Evolutionary conservation across 768 basidiomycete genomes (phyloP).

Genomic region (Auricularia sp.): DNA sequence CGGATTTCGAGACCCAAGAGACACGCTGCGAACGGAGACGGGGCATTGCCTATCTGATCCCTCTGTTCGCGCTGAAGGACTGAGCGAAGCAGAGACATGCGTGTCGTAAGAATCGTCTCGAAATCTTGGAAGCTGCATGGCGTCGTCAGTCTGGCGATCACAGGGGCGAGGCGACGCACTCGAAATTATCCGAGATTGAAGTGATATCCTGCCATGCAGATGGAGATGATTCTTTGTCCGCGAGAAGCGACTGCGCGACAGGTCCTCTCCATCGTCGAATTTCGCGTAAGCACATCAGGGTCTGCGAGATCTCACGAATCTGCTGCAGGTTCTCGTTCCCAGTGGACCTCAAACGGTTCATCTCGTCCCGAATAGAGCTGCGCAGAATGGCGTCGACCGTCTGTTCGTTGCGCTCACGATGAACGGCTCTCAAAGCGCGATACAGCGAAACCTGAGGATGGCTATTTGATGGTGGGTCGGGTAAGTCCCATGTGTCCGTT

Average conservation of each 20-base stretch:
- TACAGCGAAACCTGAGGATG: slow-evolving; percentile 58
- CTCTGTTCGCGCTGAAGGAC: slow-evolving; percentile 59
- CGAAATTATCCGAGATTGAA: slow-evolving; percentile 46
- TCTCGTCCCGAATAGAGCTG: slow-evolving; percentile 46
- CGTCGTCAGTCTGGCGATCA: slow-evolving; percentile 10
- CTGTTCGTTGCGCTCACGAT: slow-evolving; percentile 58
- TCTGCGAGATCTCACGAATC: slow-evolving; percentile 56
- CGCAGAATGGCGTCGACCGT: slow-evolving; percentile 41
- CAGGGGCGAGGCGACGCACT: slow-evolving; percentile 37
- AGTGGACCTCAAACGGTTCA: slow-evolving; percentile 50
- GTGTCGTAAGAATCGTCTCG: slow-evolving; percentile 72
- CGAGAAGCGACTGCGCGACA: slow-evolving; percentile 25
- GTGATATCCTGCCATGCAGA: slow-evolving; percentile 35
- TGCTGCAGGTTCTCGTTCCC: slow-evolving; percentile 75
- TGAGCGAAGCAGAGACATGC: slow-evolving; percentile 72
- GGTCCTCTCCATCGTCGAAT: slow-evolving; percentile 50
- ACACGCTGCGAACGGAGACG: slow-evolving; percentile 39
- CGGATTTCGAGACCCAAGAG: slow-evolving; percentile 54
- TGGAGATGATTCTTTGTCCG: slow-evolving; percentile 24
- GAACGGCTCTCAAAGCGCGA: slow-evolving; percentile 66
- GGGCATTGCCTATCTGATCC: slow-evolving; percentile 63
- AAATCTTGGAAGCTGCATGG: slow-evolving; percentile 55
- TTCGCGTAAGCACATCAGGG: slow-evolving; percentile 76
- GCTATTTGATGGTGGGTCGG: slow-evolving; percentile 40
- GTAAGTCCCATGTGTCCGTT: slow-evolving; percentile 92